Evolutionary conservation across 192 early-diverging fungal genomes (phyloP).

Genomic region (Mortierella alpina): DNA sequence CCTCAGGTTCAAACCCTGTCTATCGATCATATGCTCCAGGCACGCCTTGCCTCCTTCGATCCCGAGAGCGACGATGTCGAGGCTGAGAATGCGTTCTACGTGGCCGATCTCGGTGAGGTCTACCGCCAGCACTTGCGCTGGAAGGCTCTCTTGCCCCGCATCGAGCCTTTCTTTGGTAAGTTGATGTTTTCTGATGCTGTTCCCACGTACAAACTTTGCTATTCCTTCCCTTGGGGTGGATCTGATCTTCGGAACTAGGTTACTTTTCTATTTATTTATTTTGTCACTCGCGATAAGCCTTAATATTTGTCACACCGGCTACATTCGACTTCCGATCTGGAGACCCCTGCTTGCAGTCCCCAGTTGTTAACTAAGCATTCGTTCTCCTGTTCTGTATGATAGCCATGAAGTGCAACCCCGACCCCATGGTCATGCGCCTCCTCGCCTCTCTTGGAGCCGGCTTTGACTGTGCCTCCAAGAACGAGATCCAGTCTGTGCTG

Average conservation of each 20-base stretch:
- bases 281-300: too few species aligned
- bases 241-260: too few species aligned
- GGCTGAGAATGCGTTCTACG: conserved; percentile 93
- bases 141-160: conserved; percentile 84
- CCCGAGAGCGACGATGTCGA: conserved; percentile 61
- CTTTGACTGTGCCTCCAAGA: conserved; percentile 98
- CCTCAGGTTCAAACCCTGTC: conserved; percentile 51
- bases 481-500: conserved; percentile 88
- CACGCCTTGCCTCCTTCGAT: conserved; percentile 46
- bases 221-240: too few species aligned
- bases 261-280: too few species aligned
- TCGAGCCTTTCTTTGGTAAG: conserved; percentile 95
- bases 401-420: conserved; percentile 99
- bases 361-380: not conserved
- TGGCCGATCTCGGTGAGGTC: conserved; percentile 94
- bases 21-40: conserved; percentile 50
- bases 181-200: conserved; percentile 17
- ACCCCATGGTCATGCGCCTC: conserved; percentile 84
- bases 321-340: too few species aligned
- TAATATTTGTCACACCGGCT: too few species aligned
- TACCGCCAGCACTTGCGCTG: conserved; percentile 89
- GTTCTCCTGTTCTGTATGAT: conserved; percentile 2
- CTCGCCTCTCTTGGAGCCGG: conserved; percentile 86
- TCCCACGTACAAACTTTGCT: not conserved
- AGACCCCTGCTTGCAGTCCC: too few species aligned